Evolutionary conservation across 2,329 filamentous ascomycete species (phyloP), one percentile per base, ranked within the genome.

Genomic region (Colletotrichum falcatum): DNA sequence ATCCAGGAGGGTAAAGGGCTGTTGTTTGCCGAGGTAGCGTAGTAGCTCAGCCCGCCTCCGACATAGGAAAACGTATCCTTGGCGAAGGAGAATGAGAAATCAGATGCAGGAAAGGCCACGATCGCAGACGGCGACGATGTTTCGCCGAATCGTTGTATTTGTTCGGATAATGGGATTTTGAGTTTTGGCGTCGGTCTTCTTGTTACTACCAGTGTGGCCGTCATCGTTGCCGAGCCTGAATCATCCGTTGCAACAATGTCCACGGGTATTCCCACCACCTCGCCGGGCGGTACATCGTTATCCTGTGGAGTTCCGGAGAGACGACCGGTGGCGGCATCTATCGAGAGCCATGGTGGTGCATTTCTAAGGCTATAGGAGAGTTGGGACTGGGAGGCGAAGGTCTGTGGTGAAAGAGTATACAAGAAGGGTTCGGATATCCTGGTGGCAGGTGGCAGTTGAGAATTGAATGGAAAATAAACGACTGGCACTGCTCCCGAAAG

Each of bases 1-100:
- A 97, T 83, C 94, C 94, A 97, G 0, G 94, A 91, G 26, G 94
- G 94, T 44, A 97, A 82, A 44, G 94, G 94, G n/a, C 92, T 93
- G 76, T 93, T 92, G 76, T 95, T 88, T 6, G 85, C 85, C 5
- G 93, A 92, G 3, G 92, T 90, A 11, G 93, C 93, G 77, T 96
- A 95, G 79, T 94, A 97, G 68, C 89, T 89, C 61, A 90, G 85
- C 20, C 81, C 82, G 12, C 83, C 81, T 3, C 80, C 80, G 4
- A 84, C 81, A 51, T 86, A 81, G n/a, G 83, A 83, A 78, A 97
- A 97, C 0, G 91, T 93, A 23, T 88, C 81, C 6, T 76, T 74
- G 54, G 86, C 81, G 73, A 91, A 89, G 2, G 79, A 77, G 72
- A 90, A 88, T 7, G 79, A 79, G 78, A 91, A 90, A 5, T 80